Percentiles rank a stretch among this genome's conserved stretches.
These are phyloP conservation scores for Pythium dissimile DNA, from an alignment of 352 stramenopile genomes.

Conservation along the genomic window DNA sequence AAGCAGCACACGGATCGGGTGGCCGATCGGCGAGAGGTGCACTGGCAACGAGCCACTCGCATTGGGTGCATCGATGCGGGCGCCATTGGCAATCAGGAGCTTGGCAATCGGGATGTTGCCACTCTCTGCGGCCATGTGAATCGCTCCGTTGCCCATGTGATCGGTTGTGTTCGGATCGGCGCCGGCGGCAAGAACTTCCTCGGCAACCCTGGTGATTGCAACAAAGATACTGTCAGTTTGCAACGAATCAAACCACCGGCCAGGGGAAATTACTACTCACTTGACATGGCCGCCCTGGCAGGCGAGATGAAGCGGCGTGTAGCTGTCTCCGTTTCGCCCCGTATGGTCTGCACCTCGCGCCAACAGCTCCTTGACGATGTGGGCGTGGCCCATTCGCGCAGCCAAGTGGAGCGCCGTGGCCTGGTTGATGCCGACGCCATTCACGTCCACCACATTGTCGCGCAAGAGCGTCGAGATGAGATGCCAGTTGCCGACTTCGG, in stretches of 20 bases:
- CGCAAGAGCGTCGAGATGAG: constrained; percentile 73
- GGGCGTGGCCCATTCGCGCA: constrained; percentile 70
- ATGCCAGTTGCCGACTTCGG: constrained; percentile 81
- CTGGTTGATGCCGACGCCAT: constrained; percentile 85
- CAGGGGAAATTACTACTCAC: constrained; percentile 22
- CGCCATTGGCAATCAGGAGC: constrained; percentile 65
- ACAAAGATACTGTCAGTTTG: constrained; percentile 15
- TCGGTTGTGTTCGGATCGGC: constrained; percentile 80
- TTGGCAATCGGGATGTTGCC: constrained; percentile 81
- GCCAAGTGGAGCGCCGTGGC: constrained; percentile 77
- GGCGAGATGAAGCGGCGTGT: constrained; percentile 76
- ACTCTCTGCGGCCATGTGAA: constrained; percentile 76
- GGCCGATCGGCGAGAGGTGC: constrained; percentile 81
- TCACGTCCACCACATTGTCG: constrained; percentile 85
- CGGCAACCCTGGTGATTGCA: constrained; percentile 55
- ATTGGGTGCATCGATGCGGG: constrained; percentile 71
- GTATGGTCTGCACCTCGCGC: constrained; percentile 62
- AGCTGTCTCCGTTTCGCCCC: constrained; percentile 73
- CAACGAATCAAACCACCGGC: background rate
- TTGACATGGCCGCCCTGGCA: constrained; percentile 63
- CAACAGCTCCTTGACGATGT: constrained; percentile 72
- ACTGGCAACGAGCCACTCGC: constrained; percentile 77
- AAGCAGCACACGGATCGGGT: constrained; percentile 80
- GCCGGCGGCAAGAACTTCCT: constrained; percentile 65
- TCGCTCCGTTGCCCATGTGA: constrained; percentile 78